Percentiles rank a stretch among this genome's conserved stretches.
Conservation (phyloP, 805 yeast species). For the Saccharomyces paradoxus region DNA sequence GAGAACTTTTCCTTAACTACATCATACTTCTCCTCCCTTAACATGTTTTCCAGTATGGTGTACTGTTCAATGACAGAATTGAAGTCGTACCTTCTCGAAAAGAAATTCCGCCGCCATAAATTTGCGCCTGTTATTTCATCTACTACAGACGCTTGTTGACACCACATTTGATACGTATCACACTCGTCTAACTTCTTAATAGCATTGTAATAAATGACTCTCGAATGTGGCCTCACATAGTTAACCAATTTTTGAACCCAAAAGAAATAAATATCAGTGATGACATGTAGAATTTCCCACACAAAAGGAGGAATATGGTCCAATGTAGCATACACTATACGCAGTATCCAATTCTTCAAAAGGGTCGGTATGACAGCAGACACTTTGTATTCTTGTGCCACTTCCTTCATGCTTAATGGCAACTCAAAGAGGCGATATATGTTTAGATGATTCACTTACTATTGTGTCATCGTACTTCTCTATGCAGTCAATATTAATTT, state of each 20-base stretch:
- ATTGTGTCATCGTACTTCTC: not conserved
- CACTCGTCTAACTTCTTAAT: constrained; percentile 44
- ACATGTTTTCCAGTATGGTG: constrained; percentile 51
- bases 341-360: constrained; percentile 18
- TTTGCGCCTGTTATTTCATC: constrained; percentile 48
- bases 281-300: constrained; percentile 35
- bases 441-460: not conserved
- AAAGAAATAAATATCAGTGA: constrained; percentile 36
- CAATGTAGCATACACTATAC: constrained; percentile 22
- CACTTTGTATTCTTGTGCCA: not conserved
- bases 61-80: constrained; percentile 69
- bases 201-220: constrained; percentile 33
- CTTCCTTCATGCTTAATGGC: not conserved
- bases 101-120: constrained; percentile 75
- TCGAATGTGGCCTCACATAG: constrained; percentile 26
- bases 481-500: not conserved
- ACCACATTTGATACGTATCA: constrained; percentile 65
- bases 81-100: constrained; percentile 76
- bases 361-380: not conserved
- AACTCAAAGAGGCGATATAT: not conserved
- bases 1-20: constrained; percentile 59
- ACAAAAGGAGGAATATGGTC: constrained; percentile 37
- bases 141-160: constrained; percentile 39
- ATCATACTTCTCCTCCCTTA: constrained; percentile 46
- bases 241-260: constrained; percentile 30